A percentile compares a stretch with the other conserved stretches of the same genome.
These are phyloP conservation scores for Linnemannia exigua DNA, from an alignment of 192 early-diverging fungal genomes.

Conservation along the genomic window DNA sequence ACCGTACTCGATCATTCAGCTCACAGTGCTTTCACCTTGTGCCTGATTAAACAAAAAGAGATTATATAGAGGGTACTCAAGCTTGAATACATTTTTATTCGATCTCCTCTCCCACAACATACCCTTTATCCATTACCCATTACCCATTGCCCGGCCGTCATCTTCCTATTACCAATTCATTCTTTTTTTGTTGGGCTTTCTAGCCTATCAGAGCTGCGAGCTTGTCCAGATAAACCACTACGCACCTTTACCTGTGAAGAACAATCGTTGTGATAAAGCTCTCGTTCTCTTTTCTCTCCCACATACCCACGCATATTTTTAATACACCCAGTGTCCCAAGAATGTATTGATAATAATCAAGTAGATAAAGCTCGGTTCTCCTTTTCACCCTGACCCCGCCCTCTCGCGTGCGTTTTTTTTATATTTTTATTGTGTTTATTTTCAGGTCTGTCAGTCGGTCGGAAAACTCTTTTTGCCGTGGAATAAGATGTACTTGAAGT, in stretches of 20 bases:
- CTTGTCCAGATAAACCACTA: background rate
- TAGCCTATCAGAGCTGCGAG: background rate
- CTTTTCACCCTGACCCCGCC: background rate
- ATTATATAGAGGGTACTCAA: background rate
- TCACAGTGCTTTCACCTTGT: background rate
- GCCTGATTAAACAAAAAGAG: background rate
- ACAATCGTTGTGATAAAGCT: too few relatives aligned
- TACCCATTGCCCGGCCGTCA: background rate
- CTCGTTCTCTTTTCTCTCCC: background rate
- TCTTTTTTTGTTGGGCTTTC: background rate
- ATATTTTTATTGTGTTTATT: background rate
- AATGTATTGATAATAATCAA: background rate
- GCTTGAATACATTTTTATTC: background rate
- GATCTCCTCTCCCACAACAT: background rate
- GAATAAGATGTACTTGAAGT: too few relatives aligned
- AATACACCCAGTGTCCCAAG: background rate
- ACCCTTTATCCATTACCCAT: background rate
- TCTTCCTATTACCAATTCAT: background rate
- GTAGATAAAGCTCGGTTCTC: background rate
- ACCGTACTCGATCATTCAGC: background rate
- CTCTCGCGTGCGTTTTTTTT: slow-evolving; percentile 1
- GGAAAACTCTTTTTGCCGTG: slow-evolving; percentile 11
- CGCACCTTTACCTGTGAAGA: background rate
- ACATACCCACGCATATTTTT: background rate
- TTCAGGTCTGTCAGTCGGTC: slow-evolving; percentile 1